A percentile compares a stretch with the other conserved stretches of the same genome.
These are phyloP conservation scores for Vigna trinervia DNA, from an alignment of 306 rosid species.

Conservation along the genomic window DNA sequence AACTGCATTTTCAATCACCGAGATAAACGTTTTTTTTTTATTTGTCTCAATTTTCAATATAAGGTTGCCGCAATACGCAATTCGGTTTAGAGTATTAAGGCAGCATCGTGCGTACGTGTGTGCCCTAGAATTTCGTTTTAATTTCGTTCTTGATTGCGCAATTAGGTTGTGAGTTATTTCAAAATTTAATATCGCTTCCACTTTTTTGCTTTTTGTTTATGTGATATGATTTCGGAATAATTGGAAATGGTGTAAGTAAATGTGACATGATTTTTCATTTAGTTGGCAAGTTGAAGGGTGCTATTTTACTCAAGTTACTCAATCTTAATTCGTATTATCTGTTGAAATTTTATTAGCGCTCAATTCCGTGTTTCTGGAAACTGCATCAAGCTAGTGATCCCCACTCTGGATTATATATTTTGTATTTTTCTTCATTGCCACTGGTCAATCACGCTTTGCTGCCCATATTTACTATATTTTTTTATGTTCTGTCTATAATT, in stretches of 20 bases:
- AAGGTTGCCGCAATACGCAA: background rate
- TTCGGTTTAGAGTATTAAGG: constrained; percentile 25
- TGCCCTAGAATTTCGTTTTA: constrained; percentile 18
- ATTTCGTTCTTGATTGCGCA: background rate
- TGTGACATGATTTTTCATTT: constrained; percentile 7
- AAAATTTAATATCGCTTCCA: constrained; percentile 9
- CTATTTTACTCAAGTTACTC: background rate
- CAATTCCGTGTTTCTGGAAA: background rate
- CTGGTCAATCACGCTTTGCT: constrained; percentile 20
- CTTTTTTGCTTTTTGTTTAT: constrained; percentile 8
- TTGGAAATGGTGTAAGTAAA: background rate
- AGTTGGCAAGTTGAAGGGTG: background rate
- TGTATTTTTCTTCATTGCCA: constrained; percentile 28
- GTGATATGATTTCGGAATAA: constrained; percentile 7
- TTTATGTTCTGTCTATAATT: constrained; percentile 23
- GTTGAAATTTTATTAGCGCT: constrained; percentile 7
- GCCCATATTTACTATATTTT: constrained; percentile 30
- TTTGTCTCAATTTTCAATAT: constrained; percentile 20
- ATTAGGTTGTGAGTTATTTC: constrained; percentile 6
- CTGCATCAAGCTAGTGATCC: constrained; percentile 27
- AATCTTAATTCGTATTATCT: background rate
- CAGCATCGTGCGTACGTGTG: background rate
- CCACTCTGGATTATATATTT: constrained; percentile 18
- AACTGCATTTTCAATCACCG: background rate
- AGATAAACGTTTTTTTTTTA: background rate